phyloP scores from a whole-genome alignment of 768 basidiomycete genomes.

The Mycena chlorophos region DNA sequence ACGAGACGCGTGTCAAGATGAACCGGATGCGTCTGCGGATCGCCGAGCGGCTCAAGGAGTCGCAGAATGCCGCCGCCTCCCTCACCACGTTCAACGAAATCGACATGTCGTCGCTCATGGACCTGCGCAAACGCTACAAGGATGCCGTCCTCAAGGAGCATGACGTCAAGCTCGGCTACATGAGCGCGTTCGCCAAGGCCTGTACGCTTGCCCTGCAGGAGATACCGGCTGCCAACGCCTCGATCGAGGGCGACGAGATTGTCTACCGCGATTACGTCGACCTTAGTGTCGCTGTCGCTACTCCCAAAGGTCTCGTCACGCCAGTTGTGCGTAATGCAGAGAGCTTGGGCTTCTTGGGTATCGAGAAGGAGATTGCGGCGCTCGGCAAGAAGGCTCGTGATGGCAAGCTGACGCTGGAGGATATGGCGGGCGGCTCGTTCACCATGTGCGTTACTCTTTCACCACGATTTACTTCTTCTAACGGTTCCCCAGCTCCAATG shows the following conservation, averaged over 20 bases:
- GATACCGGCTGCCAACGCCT: slow-evolving; percentile 91
- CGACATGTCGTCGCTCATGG: slow-evolving; percentile 95
- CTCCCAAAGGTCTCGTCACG: slow-evolving; percentile 95
- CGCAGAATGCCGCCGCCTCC: slow-evolving; percentile 95
- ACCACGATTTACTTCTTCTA: background rate
- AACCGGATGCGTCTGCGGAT: slow-evolving; percentile 97
- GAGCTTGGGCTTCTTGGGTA: slow-evolving; percentile 79
- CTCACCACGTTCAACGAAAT: slow-evolving; percentile 99
- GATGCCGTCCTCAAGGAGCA: slow-evolving; percentile 86
- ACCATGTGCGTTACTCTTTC: slow-evolving; percentile 68
- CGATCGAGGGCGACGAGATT: slow-evolving; percentile 91
- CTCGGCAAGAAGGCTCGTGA: slow-evolving; percentile 92
- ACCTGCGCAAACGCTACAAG: slow-evolving; percentile 93
- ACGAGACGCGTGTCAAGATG: slow-evolving; percentile 97
- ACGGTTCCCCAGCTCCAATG: slow-evolving; percentile 73
- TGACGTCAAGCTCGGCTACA: slow-evolving; percentile 96
- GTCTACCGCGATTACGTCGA: slow-evolving; percentile 93
- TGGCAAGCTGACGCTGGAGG: slow-evolving; percentile 92
- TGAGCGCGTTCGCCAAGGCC: slow-evolving; percentile 95
- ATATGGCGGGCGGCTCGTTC: slow-evolving; percentile 98
- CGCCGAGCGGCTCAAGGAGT: slow-evolving; percentile 95
- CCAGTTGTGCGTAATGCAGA: slow-evolving; percentile 94
- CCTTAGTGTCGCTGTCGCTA: slow-evolving; percentile 93
- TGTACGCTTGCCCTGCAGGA: slow-evolving; percentile 82
- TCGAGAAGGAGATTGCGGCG: slow-evolving; percentile 89